Conservation (phyloP, 768 basidiomycete species). For the Suillus ampliporus region DNA sequence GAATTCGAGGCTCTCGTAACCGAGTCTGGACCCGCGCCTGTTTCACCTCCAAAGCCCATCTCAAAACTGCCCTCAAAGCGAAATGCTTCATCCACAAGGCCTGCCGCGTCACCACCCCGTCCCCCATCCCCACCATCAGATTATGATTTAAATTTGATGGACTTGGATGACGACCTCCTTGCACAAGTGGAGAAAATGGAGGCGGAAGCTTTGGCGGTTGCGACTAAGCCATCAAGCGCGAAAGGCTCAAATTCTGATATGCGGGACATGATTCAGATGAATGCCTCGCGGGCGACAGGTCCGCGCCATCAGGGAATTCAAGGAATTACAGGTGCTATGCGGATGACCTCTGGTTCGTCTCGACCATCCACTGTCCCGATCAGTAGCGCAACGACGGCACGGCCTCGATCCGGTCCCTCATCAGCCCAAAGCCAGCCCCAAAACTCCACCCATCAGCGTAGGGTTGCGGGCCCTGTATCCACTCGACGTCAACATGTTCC, state of each 20-base stretch:
- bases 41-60: constrained; percentile 8
- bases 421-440: background rate
- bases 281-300: background rate
- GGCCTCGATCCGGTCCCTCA: background rate
- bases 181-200: constrained; percentile 41
- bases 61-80: constrained; percentile 14
- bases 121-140: constrained; percentile 31
- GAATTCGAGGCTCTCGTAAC: constrained; percentile 14
- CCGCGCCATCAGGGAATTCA: background rate
- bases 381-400: background rate
- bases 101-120: constrained; percentile 12
- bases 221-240: background rate
- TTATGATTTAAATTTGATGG: constrained; percentile 41
- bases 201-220: constrained; percentile 21
- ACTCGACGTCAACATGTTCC: background rate
- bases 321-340: background rate
- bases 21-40: constrained; percentile 19
- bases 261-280: background rate
- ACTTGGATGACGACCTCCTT: constrained; percentile 46
- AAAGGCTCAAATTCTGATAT: background rate
- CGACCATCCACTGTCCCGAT: background rate
- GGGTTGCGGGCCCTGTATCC: background rate
- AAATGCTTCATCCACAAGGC: constrained; percentile 6
- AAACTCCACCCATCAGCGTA: background rate
- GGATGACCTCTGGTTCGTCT: background rate